Evolutionary conservation across 139 green algal genomes (phyloP).

Genomic region (Micromonas pusilla): DNA sequence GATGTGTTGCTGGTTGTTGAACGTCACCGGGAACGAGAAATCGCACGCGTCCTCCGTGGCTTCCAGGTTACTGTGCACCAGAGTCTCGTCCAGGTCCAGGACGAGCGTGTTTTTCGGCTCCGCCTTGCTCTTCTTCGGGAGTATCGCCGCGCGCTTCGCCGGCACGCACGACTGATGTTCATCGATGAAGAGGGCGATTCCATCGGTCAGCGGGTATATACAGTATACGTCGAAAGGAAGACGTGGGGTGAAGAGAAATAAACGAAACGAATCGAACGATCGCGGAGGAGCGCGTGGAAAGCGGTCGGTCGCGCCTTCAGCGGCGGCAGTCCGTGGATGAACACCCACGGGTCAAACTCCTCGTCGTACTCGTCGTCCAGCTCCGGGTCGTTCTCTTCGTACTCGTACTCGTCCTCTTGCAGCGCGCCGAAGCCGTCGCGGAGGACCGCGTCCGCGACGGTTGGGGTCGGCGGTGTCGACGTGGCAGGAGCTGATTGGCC

Average conservation of each 20-base stretch:
- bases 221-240: too few species aligned
- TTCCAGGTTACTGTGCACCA: slow-evolving; percentile 46
- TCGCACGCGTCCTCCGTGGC: slow-evolving; percentile 33
- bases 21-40: slow-evolving; percentile 67
- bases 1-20: slow-evolving; percentile 53
- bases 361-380: slow-evolving; percentile 40
- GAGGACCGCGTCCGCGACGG: not conserved
- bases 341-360: slow-evolving; percentile 73
- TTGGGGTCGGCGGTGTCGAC: too few species aligned
- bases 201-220: too few species aligned
- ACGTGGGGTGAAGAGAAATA: too few species aligned
- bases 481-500: too few species aligned
- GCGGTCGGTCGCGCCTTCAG: too few species aligned
- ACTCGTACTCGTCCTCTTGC: slow-evolving; percentile 19
- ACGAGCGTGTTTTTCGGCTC: slow-evolving; percentile 40
- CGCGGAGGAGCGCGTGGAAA: too few species aligned
- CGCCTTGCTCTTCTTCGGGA: slow-evolving; percentile 33
- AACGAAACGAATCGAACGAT: too few species aligned
- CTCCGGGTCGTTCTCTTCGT: slow-evolving; percentile 24
- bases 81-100: slow-evolving; percentile 54
- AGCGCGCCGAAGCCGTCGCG: slow-evolving; percentile 5
- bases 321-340: slow-evolving; percentile 65
- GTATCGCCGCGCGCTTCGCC: slow-evolving; percentile 24
- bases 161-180: slow-evolving; percentile 40
- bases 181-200: too few species aligned